Evolutionary conservation across 768 basidiomycete genomes (phyloP).

Genomic region (Suillus alpinus): DNA sequence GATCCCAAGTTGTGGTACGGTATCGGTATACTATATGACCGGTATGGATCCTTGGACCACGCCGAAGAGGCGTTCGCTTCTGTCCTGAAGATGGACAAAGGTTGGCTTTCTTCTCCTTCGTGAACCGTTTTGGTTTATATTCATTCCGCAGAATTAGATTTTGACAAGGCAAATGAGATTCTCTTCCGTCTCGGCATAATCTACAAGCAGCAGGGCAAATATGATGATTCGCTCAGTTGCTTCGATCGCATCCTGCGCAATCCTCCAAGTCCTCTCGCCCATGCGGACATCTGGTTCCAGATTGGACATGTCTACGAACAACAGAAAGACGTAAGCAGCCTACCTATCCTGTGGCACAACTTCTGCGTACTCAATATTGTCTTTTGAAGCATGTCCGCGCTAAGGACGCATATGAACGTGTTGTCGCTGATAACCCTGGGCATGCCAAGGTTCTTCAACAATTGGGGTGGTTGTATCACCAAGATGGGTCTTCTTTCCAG

Average conservation of each 20-base stretch:
- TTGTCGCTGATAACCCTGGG: slow-evolving; percentile 86
- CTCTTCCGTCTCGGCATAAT: slow-evolving; percentile 98
- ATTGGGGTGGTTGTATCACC: slow-evolving; percentile 96
- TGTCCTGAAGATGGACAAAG: slow-evolving; percentile 95
- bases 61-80: slow-evolving; percentile 98
- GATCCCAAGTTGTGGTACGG: slow-evolving; percentile 99
- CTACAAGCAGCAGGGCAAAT: slow-evolving; percentile 98
- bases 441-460: slow-evolving; percentile 98
- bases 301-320: slow-evolving; percentile 99
- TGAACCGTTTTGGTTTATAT: slow-evolving; percentile 21
- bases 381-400: slow-evolving; percentile 73
- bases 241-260: slow-evolving; percentile 96
- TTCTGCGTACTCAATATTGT: slow-evolving; percentile 13
- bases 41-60: slow-evolving; percentile 97
- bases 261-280: slow-evolving; percentile 92
- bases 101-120: slow-evolving; percentile 40
- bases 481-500: slow-evolving; percentile 91
- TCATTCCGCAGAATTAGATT: slow-evolving; percentile 54
- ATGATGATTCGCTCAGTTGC: slow-evolving; percentile 81
- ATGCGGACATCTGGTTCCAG: slow-evolving; percentile 99
- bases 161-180: slow-evolving; percentile 98
- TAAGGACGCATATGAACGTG: slow-evolving; percentile 94
- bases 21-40: slow-evolving; percentile 97
- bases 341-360: not conserved
- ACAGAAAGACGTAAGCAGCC: slow-evolving; percentile 79